Evolutionary conservation across 2,329 filamentous ascomycete genomes (phyloP), one percentile per base, ranked within the genome.

Genomic region (Cladosporium sp.): DNA sequence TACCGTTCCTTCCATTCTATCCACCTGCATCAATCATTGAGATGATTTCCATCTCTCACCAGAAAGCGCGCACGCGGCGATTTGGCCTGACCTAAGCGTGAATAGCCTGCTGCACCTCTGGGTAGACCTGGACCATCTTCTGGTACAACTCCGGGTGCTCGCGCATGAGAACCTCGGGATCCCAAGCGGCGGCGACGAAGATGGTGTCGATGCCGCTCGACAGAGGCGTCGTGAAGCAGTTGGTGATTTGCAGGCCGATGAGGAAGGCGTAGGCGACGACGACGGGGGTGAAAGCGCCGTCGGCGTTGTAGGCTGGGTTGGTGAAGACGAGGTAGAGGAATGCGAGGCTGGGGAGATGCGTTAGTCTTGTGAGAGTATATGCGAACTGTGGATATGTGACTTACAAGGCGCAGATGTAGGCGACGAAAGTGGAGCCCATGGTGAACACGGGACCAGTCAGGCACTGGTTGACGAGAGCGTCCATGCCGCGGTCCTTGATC

Each of bases 191-290:
- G 2, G 88, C 90, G 0, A 95, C 88, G 60, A 96, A 96, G 54
- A 95, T 87, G 0, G 91, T 94, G 58, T 95, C 87, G 55, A 95
- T 82, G n/a, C 92, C 92, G 60, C 85, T 91, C 55, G 84, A 84
- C 50, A 97, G 75, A 1, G 92, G 92, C 0, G 88, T 92, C 29
- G 92, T 87, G 70, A 96, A 94, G 56, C 95, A 81, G 67, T 94
- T 86, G 66, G 85, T 86, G 53, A 96, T 86, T 67, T 96, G 92
- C 57, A 95, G 72, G 6, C 92, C 92, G 56, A 96, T 91, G 46
- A 96, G 72, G 72, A 96, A 95, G 0, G 89, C 75, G 66, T 92
- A 94, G 0, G 88, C 88, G 64, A 95, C 79, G 15, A 95, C 78
- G 7, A 94, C 83, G 0, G 85, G 77, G 0, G 88, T 93, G 66